Base-by-base conservation (phyloP, 2,329 filamentous ascomycete genomes). In the Diaporthe vaccinii region DNA sequence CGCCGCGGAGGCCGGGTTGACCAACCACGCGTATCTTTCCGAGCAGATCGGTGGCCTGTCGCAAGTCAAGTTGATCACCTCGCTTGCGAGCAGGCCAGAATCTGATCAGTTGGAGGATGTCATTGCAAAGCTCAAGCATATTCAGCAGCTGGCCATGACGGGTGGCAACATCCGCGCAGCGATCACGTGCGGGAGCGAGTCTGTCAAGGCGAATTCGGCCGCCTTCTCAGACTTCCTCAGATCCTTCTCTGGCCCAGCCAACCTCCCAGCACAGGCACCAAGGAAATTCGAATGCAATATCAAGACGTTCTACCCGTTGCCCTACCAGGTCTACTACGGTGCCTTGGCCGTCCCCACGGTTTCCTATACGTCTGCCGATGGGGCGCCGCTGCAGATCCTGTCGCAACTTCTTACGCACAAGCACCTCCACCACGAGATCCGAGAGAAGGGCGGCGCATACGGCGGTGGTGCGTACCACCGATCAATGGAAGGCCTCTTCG, bases 311-410 rank as follows among this genome's bases (percentile, higher is more conserved):
- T 98, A 98, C 85, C 93, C 96, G 34, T 89, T 99, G 25, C 97
- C 97, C 0, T 99, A 98, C 84, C 97, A 99, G 84, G 97, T 99
- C 46, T 98, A 98, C 82, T 98, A 98, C 82, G 95, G 96, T 10
- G 94, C 93, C 22, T 89, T 97, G 59, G 93, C 95, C 25, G 85
- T 98, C 20, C 92, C 94, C 9, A 98, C 96, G 0, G 93, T 94
- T 0, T 94, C 96, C 0, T 99, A 98, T 84, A 93, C 91, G 4
- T 91, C 94, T 58, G 83, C 92, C 0, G 89, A 93, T 71, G 92
- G 94, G 55, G 95, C 97, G 1, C 90, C 95, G 0, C 91, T 98
- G 22, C 95, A 96, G 80, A 93, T 98, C 55, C 91, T 99, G 31
- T 92, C 96, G 17, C 95, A 98, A 82, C 91, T 99, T 25, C 90